phyloP scores from a whole-genome alignment of 768 basidiomycete genomes.

The Russula griseocarnosa region DNA sequence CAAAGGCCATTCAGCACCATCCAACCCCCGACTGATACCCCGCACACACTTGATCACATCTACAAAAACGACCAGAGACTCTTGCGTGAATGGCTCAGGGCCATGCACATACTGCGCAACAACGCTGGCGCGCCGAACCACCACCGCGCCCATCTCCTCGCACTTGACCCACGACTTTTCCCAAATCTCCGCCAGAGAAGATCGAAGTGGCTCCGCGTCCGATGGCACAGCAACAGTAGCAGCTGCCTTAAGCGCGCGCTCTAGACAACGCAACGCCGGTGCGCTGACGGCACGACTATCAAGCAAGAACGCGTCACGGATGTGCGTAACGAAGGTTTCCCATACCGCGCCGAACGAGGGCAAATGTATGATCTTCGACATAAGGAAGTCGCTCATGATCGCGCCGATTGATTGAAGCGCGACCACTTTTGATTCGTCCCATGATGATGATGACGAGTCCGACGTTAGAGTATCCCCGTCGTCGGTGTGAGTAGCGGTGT shows the following conservation, averaged over 20 bases:
- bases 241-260: constrained; percentile 68
- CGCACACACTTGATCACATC: constrained; percentile 64
- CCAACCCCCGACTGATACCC: constrained; percentile 44
- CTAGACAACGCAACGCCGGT: constrained; percentile 80
- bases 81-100: constrained; percentile 64
- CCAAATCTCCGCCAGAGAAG: constrained; percentile 46
- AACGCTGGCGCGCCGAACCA: constrained; percentile 36
- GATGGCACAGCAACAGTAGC: constrained; percentile 43
- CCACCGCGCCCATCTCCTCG: constrained; percentile 56
- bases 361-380: constrained; percentile 67
- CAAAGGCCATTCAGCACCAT: constrained; percentile 61
- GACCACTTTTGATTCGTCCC: constrained; percentile 87
- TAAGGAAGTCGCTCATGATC: constrained; percentile 77
- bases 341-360: constrained; percentile 68
- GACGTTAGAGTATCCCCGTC: background rate
- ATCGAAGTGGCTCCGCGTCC: constrained; percentile 32
- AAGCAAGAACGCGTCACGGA: constrained; percentile 64
- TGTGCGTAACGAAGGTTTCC: constrained; percentile 66
- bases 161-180: constrained; percentile 69
- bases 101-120: constrained; percentile 14
- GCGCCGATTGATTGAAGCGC: constrained; percentile 80
- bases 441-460: constrained; percentile 48
- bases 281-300: constrained; percentile 67
- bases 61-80: constrained; percentile 78
- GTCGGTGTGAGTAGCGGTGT: constrained; percentile 9